phyloP scores from a whole-genome alignment of 371 early-diverging fungal genomes.

The Dichotomocladium elegans region DNA sequence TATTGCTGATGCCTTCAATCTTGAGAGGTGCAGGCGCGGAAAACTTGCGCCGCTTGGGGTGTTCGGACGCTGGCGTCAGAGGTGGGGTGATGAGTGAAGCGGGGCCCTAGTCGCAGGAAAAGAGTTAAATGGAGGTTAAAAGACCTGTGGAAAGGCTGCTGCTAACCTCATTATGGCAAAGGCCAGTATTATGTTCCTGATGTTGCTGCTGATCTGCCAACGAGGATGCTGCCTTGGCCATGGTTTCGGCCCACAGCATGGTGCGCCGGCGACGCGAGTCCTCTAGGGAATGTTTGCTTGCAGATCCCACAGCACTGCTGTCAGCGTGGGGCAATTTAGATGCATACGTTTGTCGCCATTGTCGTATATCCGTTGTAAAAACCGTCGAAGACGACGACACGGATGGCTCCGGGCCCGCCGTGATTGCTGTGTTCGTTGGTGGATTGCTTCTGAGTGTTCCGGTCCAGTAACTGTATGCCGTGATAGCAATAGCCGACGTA shows the following conservation, averaged over 20 bases:
- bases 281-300: too few species aligned
- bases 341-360: slow-evolving; percentile 7
- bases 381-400: too few species aligned
- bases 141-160: too few species aligned
- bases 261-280: slow-evolving; percentile 10
- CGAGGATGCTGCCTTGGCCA: slow-evolving; percentile 1
- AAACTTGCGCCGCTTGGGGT: neutral
- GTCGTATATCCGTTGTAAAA: neutral
- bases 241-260: slow-evolving; percentile 10
- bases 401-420: slow-evolving; percentile 6
- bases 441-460: neutral
- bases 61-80: neutral
- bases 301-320: too few species aligned
- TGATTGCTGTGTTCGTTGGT: neutral
- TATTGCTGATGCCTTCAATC: neutral
- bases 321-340: too few species aligned
- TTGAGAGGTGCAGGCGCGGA: neutral
- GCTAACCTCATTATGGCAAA: neutral
- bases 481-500: slow-evolving; percentile 41
- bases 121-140: too few species aligned
- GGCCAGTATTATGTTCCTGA: neutral
- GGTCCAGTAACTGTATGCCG: slow-evolving; percentile 31
- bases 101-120: too few species aligned
- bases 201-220: neutral
- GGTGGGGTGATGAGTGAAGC: too few species aligned